phyloP scores from a whole-genome alignment of 2,329 filamentous ascomycete species.

The Colletotrichum sojae region DNA sequence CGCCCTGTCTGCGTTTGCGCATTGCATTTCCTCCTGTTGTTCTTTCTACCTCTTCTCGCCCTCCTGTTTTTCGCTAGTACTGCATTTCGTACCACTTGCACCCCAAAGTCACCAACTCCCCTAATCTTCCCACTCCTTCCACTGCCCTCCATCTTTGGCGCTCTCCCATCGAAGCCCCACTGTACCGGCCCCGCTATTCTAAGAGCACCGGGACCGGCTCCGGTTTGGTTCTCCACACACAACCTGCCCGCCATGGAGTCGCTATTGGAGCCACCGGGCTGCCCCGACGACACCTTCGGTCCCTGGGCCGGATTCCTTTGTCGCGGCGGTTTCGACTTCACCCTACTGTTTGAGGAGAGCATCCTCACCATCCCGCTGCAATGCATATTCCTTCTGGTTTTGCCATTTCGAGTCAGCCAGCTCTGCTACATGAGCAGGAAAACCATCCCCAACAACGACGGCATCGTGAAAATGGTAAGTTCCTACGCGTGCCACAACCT shows the following conservation, averaged over 20 bases:
- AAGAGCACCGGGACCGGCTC: not conserved
- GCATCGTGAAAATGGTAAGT: not conserved
- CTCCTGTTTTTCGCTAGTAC: not conserved
- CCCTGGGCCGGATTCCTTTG: constrained; percentile 29
- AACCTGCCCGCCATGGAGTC: not conserved
- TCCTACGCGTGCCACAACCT: too few relatives aligned
- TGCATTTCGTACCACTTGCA: too few relatives aligned
- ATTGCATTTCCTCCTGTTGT: not conserved
- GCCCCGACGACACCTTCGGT: constrained; percentile 8
- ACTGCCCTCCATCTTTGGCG: not conserved
- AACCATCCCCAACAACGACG: not conserved
- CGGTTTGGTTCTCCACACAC: not conserved
- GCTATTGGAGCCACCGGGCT: not conserved
- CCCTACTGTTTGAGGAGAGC: constrained; percentile 45
- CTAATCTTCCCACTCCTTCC: not conserved
- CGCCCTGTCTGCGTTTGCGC: not conserved
- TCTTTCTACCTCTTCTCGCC: not conserved
- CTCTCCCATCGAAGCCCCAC: not conserved
- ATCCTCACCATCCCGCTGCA: constrained; percentile 41
- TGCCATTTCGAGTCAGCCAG: not conserved
- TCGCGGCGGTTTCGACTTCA: constrained; percentile 45
- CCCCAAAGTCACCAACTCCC: not conserved
- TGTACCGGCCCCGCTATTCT: not conserved
- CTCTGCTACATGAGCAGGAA: not conserved
- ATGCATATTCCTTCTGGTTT: not conserved